Evolutionary conservation across 2,329 filamentous ascomycete species (phyloP), one percentile per base, ranked within the genome.

Genomic region (Stagonosporopsis rhizophila): DNA sequence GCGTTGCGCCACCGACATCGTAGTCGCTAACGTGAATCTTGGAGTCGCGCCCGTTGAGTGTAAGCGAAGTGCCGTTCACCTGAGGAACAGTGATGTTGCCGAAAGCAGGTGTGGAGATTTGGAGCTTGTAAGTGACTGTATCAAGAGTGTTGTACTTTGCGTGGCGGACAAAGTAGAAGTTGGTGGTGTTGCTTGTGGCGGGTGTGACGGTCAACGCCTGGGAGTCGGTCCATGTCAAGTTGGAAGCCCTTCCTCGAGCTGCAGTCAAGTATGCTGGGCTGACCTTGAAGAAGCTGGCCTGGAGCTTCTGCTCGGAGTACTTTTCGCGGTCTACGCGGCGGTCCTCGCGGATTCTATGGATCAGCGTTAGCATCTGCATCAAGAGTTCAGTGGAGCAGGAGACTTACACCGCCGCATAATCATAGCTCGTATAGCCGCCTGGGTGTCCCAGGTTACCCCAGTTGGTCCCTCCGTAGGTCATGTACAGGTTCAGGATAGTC

Each of bases 391-490:
- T 5, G 6, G 3, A 11, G 9, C 7, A 4, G 12, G 28, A 11
- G 12, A 32, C 30, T 32, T n/a, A 32, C 30, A 32, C 7, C 30
- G 86, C 80, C 5, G 84, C 83, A 63, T 87, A 87, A 64, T 88
- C 85, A 65, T 87, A 87, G 3, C 80, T 83, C 0, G 80, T 81
- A 63, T 82, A 81, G 7, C 70, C 79, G 37, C 86, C 87, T 9
- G 87, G 82, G 62, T 91, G 85, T 0, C 90, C 70, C 0, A 75
- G 59, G 20, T 75, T 93, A 0, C 90, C 90, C 91, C 90, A 94
- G 70, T 94, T 95, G 0, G 90, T 93, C 6, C 90, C 91, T 14
- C 91, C 91, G 62, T 83, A 90, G 0, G 83, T 87, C 90, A 93
- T 93, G 72, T 92, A 93, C 1, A 91, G 68, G 63, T 87, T 92